phyloP scores from a whole-genome alignment of 345 rosid genomes.

The Lepidium aucheri region DNA sequence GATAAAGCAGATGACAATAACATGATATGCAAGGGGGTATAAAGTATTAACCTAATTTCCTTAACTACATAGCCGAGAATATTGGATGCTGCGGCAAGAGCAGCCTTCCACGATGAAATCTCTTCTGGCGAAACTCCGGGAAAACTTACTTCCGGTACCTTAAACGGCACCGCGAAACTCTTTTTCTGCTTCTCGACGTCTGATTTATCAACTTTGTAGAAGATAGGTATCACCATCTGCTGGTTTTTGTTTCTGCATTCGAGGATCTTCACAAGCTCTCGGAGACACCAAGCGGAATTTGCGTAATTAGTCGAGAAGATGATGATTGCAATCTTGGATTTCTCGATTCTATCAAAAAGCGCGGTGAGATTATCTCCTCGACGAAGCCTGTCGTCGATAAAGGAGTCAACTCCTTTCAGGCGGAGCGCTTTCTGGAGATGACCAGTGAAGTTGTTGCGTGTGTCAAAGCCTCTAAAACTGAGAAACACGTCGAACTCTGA shows the following conservation, averaged over 20 bases:
- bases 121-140: background rate
- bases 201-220: constrained; percentile 15
- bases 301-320: constrained; percentile 22
- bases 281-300: constrained; percentile 22
- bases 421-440: constrained; percentile 23
- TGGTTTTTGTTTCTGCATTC: background rate
- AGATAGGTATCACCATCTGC: constrained; percentile 25
- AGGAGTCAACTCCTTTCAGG: constrained; percentile 2
- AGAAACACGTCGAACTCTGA: constrained; percentile 26
- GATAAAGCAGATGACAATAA: background rate
- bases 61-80: constrained; percentile 14
- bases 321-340: constrained; percentile 15
- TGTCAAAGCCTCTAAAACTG: constrained; percentile 32
- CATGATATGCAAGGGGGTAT: background rate
- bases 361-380: constrained; percentile 18
- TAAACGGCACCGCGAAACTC: constrained; percentile 10
- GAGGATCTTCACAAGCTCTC: constrained; percentile 26
- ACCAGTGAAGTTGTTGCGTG: constrained; percentile 27
- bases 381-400: constrained; percentile 23
- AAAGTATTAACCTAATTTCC: background rate
- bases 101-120: constrained; percentile 7
- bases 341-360: constrained; percentile 20
- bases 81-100: constrained; percentile 16
- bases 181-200: constrained; percentile 12
- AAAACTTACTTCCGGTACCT: background rate